Conservation (phyloP, 257 asterid genomes). For the Parsonsia alboflavescens region DNA sequence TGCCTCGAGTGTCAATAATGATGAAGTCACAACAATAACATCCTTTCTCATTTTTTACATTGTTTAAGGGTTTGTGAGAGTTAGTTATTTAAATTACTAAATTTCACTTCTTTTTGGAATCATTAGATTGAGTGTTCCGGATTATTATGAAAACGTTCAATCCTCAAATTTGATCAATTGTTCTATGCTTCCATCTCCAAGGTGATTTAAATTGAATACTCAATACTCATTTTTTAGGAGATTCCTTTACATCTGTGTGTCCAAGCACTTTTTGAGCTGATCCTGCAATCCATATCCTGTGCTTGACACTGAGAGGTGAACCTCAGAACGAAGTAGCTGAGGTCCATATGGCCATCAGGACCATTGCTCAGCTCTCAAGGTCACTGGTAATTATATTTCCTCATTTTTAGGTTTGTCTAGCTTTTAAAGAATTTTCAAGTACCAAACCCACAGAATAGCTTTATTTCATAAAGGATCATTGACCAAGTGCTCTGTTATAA, state of each 20-base stretch:
- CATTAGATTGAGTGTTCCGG: not conserved
- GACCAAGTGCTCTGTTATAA: not conserved
- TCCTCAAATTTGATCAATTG: not conserved
- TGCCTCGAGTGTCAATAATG: not conserved
- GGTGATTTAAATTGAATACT: not conserved
- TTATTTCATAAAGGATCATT: not conserved
- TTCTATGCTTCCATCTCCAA: not conserved
- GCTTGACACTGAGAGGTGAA: not conserved
- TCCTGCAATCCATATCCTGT: not conserved
- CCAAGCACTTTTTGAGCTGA: not conserved
- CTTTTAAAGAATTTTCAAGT: not conserved
- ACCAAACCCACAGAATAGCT: not conserved
- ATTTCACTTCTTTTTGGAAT: no score
- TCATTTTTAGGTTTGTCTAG: not conserved
- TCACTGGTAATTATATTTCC: not conserved
- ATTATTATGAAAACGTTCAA: not conserved
- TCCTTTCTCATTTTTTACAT: not conserved
- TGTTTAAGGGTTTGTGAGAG: not conserved
- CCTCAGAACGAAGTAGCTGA: not conserved
- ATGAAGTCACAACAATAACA: not conserved
- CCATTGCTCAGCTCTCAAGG: not conserved
- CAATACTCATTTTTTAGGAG: not conserved
- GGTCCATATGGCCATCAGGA: not conserved
- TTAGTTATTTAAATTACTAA: no score
- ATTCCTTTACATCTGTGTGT: not conserved